Percentiles rank a stretch among this genome's conserved stretches.
Evolutionary conservation across 2,329 filamentous ascomycete species (phyloP).

Genomic region (Alternaria consortialis): DNA sequence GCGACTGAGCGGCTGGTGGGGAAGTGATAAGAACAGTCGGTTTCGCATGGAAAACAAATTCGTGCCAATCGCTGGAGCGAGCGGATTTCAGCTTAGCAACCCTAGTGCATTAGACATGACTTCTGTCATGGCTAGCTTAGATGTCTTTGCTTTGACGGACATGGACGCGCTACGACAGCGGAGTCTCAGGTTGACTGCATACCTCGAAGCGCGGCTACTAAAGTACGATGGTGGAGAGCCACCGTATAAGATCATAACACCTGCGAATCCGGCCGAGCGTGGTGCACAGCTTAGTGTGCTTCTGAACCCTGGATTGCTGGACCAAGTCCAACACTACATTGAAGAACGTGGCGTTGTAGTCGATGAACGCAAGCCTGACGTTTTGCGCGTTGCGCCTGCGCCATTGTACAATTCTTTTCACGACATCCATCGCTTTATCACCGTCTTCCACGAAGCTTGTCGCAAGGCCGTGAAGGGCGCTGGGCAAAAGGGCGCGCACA

Average conservation of each 20-base stretch:
- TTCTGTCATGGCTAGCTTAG: slow-evolving; percentile 75
- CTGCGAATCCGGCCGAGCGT: slow-evolving; percentile 70
- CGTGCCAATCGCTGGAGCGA: slow-evolving; percentile 78
- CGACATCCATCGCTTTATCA: slow-evolving; percentile 65
- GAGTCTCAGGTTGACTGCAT: slow-evolving; percentile 76
- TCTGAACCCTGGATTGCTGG: slow-evolving; percentile 73
- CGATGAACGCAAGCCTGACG: slow-evolving; percentile 85
- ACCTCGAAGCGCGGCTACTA: slow-evolving; percentile 67
- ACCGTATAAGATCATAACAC: slow-evolving; percentile 70
- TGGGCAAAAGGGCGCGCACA: slow-evolving; percentile 1
- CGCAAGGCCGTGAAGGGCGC: slow-evolving; percentile 41
- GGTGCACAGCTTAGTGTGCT: slow-evolving; percentile 82
- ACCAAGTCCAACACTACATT: slow-evolving; percentile 70
- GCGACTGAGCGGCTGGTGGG: slow-evolving; percentile 86
- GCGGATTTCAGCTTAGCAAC: slow-evolving; percentile 86
- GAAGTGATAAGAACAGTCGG: slow-evolving; percentile 76
- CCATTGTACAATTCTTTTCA: slow-evolving; percentile 84
- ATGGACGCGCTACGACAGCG: slow-evolving; percentile 76
- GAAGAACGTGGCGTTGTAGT: slow-evolving; percentile 76
- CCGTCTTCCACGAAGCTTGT: slow-evolving; percentile 62
- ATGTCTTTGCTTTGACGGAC: slow-evolving; percentile 75
- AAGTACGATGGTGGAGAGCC: slow-evolving; percentile 28
- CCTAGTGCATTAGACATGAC: slow-evolving; percentile 81
- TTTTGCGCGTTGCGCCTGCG: slow-evolving; percentile 83
- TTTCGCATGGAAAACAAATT: slow-evolving; percentile 88